Percentiles rank a stretch among this genome's conserved stretches.
Conservation (phyloP, 208 protist species). For the Herpetomonas tarakana region DNA sequence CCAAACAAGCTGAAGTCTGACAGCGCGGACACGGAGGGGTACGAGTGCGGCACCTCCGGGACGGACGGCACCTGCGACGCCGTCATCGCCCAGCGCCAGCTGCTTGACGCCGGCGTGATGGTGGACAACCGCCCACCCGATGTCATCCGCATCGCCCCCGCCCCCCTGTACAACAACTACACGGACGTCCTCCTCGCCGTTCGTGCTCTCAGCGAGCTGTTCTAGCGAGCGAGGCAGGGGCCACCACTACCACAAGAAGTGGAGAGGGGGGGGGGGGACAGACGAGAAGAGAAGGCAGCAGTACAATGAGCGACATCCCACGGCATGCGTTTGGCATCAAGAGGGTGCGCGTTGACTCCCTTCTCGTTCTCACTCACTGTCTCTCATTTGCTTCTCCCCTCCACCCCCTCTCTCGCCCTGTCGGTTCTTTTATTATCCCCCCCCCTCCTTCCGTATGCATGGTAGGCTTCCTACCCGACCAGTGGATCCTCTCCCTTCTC, state of each 20-base stretch:
- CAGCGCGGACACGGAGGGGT: conserved; percentile 13
- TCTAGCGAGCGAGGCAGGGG: conserved; percentile 15
- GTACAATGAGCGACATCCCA: too few relatives aligned
- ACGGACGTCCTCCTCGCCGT: conserved; percentile 74
- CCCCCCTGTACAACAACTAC: conserved; percentile 94
- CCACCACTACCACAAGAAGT: conserved; percentile 6
- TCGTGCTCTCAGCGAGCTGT: conserved; percentile 39
- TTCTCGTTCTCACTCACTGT: too few relatives aligned
- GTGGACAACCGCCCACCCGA: conserved; percentile 55
- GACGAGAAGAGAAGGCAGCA: too few relatives aligned
- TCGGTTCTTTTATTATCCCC: too few relatives aligned
- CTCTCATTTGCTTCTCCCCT: too few relatives aligned
- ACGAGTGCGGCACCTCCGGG: conserved; percentile 27
- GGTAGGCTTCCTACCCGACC: too few relatives aligned
- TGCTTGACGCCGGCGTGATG: conserved; percentile 53
- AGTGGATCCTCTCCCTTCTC: too few relatives aligned
- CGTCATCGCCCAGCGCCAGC: conserved; percentile 36
- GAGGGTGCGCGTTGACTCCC: too few relatives aligned
- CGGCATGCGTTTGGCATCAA: too few relatives aligned
- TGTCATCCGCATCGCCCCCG: conserved; percentile 70
- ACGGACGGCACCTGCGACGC: conserved; percentile 36
- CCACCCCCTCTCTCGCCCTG: too few relatives aligned
- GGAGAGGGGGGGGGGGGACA: background rate
- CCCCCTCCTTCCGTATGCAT: too few relatives aligned
- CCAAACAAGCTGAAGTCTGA: conserved; percentile 35